These are phyloP conservation scores for Colletotrichum sp. DNA, from an alignment of 2,329 filamentous ascomycete genomes.

Conservation along the genomic window DNA sequence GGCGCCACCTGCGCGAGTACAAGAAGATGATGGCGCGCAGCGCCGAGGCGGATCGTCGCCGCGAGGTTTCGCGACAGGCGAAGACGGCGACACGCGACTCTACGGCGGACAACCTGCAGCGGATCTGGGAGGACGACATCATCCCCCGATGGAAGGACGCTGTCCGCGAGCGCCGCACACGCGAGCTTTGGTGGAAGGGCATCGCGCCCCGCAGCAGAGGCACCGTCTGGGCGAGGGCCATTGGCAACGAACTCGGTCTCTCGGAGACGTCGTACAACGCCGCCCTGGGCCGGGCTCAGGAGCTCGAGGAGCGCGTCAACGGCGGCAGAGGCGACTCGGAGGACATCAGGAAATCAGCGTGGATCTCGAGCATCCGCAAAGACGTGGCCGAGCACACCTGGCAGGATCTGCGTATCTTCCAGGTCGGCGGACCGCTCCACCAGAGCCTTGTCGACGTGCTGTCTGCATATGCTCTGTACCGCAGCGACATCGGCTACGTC, in stretches of 20 bases:
- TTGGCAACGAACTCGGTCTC: slow-evolving; percentile 76
- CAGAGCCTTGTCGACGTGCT: slow-evolving; percentile 73
- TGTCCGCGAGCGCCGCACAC: slow-evolving; percentile 70
- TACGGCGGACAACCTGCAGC: slow-evolving; percentile 57
- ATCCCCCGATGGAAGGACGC: slow-evolving; percentile 77
- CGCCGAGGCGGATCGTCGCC: slow-evolving; percentile 63
- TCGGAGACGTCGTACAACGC: slow-evolving; percentile 72
- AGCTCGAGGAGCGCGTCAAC: slow-evolving; percentile 62
- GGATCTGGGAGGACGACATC: slow-evolving; percentile 78
- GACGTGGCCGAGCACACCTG: slow-evolving; percentile 71
- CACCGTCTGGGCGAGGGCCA: slow-evolving; percentile 71
- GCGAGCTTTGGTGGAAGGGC: slow-evolving; percentile 84
- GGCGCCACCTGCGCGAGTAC: slow-evolving; percentile 84
- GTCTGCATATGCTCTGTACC: slow-evolving; percentile 81
- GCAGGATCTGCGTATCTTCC: slow-evolving; percentile 76
- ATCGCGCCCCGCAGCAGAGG: slow-evolving; percentile 74
- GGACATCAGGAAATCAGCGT: slow-evolving; percentile 60
- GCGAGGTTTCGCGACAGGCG: slow-evolving; percentile 55
- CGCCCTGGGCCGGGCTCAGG: slow-evolving; percentile 70
- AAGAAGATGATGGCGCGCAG: slow-evolving; percentile 79
- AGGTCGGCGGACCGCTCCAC: slow-evolving; percentile 69
- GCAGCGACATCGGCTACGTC: slow-evolving; percentile 80
- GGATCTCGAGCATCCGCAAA: slow-evolving; percentile 67
- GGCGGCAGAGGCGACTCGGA: slow-evolving; percentile 56
- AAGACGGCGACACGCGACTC: slow-evolving; percentile 60